Evolutionary conservation across 768 basidiomycete genomes (phyloP).

Genomic region (Leccinellum rugosiceps): DNA sequence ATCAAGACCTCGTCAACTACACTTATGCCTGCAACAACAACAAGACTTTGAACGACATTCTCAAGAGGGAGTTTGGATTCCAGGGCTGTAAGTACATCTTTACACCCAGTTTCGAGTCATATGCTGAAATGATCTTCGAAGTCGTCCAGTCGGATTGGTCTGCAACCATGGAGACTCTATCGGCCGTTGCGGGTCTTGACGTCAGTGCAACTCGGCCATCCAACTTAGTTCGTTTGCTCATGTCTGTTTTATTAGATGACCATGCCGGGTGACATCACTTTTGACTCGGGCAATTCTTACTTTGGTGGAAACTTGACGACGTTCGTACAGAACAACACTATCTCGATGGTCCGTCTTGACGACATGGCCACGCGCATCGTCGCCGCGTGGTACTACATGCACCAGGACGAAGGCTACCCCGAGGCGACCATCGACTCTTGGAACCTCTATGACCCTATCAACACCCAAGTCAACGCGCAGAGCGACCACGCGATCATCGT

Average conservation of each 20-base stretch:
- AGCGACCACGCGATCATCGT: constrained; percentile 50
- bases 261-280: constrained; percentile 62
- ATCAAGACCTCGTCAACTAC: constrained; percentile 50
- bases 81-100: constrained; percentile 46
- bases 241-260: constrained; percentile 49
- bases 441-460: constrained; percentile 28
- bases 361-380: constrained; percentile 73
- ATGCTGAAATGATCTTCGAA: constrained; percentile 14
- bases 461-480: constrained; percentile 53
- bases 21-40: constrained; percentile 65
- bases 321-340: constrained; percentile 58
- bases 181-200: constrained; percentile 61
- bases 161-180: constrained; percentile 47
- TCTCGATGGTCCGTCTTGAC: constrained; percentile 56
- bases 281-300: constrained; percentile 39
- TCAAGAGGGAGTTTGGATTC: constrained; percentile 67
- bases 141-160: constrained; percentile 62
- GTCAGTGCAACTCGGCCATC: constrained; percentile 32
- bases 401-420: constrained; percentile 32
- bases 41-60: constrained; percentile 53
- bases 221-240: not conserved
- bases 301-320: constrained; percentile 59
- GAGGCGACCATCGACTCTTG: constrained; percentile 26
- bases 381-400: constrained; percentile 52
- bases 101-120: not conserved